Evolutionary conservation across 805 yeast species (phyloP).

Genomic region (Dipodascopsis uninucleata): DNA sequence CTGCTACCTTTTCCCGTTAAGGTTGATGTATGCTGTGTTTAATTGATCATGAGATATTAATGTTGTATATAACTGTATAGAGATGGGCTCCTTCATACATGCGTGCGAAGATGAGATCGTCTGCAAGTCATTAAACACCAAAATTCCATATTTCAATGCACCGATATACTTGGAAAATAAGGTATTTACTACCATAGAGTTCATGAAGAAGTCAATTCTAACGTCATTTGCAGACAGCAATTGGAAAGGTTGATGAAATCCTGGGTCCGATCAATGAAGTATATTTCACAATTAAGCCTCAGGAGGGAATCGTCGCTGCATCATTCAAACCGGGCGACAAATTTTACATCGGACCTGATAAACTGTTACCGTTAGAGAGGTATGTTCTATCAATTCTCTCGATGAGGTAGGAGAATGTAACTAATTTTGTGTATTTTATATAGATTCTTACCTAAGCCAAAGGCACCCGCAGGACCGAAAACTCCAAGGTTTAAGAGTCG

Average conservation of each 20-base stretch:
- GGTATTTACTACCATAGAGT: not conserved
- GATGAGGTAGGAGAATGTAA: no score
- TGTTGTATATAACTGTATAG: no score
- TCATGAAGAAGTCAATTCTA: not conserved
- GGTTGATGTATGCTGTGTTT: not conserved
- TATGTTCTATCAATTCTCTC: constrained; percentile 6
- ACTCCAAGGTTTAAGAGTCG: constrained; percentile 30
- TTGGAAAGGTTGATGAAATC: constrained; percentile 97
- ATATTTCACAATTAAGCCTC: constrained; percentile 92
- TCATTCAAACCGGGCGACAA: constrained; percentile 95
- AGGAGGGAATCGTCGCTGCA: constrained; percentile 91
- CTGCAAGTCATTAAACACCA: constrained; percentile 89
- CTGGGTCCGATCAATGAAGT: constrained; percentile 97
- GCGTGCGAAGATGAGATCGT: constrained; percentile 96
- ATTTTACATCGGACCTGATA: constrained; percentile 92
- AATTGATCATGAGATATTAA: constrained; percentile 37
- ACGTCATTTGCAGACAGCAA: constrained; percentile 50
- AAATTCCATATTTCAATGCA: constrained; percentile 97
- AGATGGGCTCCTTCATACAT: constrained; percentile 90
- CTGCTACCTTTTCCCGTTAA: not conserved
- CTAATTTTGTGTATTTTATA: no score
- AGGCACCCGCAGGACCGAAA: constrained; percentile 74
- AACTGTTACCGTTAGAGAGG: constrained; percentile 91
- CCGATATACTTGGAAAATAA: constrained; percentile 96
- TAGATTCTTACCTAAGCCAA: constrained; percentile 87